Evolutionary conservation across 1,139 yeast species (phyloP), one percentile per base, ranked within the genome.

Genomic region (Pichia sp.): DNA sequence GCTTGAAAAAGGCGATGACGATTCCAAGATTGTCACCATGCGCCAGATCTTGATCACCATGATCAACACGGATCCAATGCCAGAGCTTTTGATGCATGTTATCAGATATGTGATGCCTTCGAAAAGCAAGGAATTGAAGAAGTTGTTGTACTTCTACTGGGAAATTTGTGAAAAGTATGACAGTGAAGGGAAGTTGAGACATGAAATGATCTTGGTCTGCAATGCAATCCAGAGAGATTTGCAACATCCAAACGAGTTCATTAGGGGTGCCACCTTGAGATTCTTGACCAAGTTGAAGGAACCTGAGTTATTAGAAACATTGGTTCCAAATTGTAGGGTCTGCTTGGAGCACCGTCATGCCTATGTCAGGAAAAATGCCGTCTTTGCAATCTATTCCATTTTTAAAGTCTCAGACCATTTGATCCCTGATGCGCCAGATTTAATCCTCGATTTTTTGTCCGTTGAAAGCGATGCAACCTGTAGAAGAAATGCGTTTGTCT

Each of bases 71-170:
- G 96, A 93, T 66, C 84, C 95, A 56, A 78, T 93, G 84, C 95
- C 97, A n/a, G 96, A 88, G 62, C 77, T 95, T 64, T 80, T 95
- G 73, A 93, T 95, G 99, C 97, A 92, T 70, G 88, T 95, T 63
- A 93, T 95, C 66, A 82, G 99, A 67, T 95, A 90, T 67, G 95
- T 95, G 56, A 90, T 95, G 97, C 99, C 99, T 23, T 89, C 97
- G 26, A 87, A 80, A 67, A 85, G 85, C 73, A 95, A 93, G 74
- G 89, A 86, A 65, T 81, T 95, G 73, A 95, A 95, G 77, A 93
- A 92, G 72, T 78, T 95, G 67, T 77, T 95, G 62, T 95, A 93
- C 68, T 90, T 90, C 68, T 95, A 95, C 76, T 95, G 99, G 99
- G 99, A 95, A 72, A 90, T 92, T 55, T 95, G 97, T 69, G 96